Percentiles rank a stretch among this genome's conserved stretches.
These are phyloP conservation scores for Neostapfia colusana DNA, from an alignment of 176 grass and related monocot genomes.

Conservation along the genomic window DNA sequence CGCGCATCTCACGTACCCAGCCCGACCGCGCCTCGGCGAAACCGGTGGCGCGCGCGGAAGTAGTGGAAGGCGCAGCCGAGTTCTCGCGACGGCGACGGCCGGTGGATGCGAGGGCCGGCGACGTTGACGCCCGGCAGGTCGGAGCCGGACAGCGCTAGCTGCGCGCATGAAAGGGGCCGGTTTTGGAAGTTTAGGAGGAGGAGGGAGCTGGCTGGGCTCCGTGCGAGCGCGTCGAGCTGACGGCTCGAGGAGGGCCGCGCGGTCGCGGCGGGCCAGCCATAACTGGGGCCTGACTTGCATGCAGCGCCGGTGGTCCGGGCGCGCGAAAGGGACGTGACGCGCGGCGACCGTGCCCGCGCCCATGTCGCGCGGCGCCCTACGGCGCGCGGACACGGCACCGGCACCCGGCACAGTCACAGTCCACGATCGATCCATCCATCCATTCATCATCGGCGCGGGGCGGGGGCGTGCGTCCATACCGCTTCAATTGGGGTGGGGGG, in stretches of 20 bases:
- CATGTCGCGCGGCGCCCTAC: constrained; percentile 31
- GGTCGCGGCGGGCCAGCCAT: constrained; percentile 18
- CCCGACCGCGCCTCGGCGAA: neutral
- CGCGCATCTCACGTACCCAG: neutral
- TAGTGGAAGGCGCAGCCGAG: neutral
- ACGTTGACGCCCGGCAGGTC: neutral
- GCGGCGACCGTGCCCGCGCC: neutral
- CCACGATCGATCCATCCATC: neutral
- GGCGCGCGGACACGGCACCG: constrained; percentile 37
- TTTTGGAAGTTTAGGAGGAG: neutral
- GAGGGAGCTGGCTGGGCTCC: neutral
- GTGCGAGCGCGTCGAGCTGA: constrained; percentile 27
- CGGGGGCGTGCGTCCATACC: constrained; percentile 20
- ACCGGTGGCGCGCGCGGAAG: constrained; percentile 34
- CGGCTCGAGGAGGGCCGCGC: neutral
- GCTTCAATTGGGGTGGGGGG: constrained; percentile 13
- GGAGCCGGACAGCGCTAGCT: constrained; percentile 18
- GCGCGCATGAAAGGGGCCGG: constrained; percentile 41
- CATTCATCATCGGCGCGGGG: neutral
- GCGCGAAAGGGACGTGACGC: no score
- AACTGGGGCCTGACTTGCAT: constrained; percentile 43
- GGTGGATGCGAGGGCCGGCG: constrained; percentile 24
- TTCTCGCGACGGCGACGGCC: neutral
- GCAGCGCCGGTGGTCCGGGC: constrained; percentile 32
- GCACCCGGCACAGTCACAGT: neutral